Evolutionary conservation across 1,284 basidiomycete genomes (phyloP).

Genomic region (Ceratobasidium sp.): DNA sequence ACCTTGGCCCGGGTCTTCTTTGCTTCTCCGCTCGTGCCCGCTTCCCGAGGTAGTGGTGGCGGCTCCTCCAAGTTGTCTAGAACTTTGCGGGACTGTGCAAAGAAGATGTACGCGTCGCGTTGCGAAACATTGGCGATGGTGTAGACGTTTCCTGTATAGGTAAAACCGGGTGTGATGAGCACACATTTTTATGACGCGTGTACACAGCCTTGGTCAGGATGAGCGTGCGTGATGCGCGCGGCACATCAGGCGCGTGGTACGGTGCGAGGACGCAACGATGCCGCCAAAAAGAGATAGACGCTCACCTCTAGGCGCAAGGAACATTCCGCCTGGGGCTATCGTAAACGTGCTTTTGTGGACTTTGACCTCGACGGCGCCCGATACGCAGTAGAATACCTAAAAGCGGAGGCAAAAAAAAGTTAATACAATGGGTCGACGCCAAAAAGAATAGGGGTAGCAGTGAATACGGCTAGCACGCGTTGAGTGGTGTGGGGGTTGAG

Average conservation of each 20-base stretch:
- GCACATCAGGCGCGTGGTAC: not conserved
- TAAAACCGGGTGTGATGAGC: slow-evolving; percentile 5
- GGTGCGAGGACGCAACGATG: not conserved
- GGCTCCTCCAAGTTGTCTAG: slow-evolving; percentile 54
- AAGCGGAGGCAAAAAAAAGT: not conserved
- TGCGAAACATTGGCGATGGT: slow-evolving; percentile 85
- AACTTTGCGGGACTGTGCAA: slow-evolving; percentile 88
- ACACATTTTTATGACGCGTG: not conserved
- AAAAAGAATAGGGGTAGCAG: not conserved
- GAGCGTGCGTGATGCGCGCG: not conserved
- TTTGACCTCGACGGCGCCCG: slow-evolving; percentile 85
- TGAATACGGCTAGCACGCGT: not conserved
- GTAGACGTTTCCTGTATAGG: slow-evolving; percentile 80
- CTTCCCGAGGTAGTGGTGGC: slow-evolving; percentile 26
- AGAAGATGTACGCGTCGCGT: slow-evolving; percentile 84
- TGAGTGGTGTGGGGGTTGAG: not conserved
- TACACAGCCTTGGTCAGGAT: not conserved
- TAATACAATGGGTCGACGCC: not conserved
- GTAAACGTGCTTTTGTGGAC: slow-evolving; percentile 81
- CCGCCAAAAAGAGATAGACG: slow-evolving; percentile 30
- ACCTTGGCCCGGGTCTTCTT: slow-evolving; percentile 33
- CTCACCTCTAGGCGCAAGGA: slow-evolving; percentile 87
- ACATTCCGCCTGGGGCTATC: slow-evolving; percentile 83
- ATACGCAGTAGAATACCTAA: slow-evolving; percentile 86
- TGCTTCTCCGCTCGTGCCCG: not conserved